These are phyloP conservation scores for Candida nemodendra DNA, from an alignment of 805 yeast genomes.

Conservation along the genomic window DNA sequence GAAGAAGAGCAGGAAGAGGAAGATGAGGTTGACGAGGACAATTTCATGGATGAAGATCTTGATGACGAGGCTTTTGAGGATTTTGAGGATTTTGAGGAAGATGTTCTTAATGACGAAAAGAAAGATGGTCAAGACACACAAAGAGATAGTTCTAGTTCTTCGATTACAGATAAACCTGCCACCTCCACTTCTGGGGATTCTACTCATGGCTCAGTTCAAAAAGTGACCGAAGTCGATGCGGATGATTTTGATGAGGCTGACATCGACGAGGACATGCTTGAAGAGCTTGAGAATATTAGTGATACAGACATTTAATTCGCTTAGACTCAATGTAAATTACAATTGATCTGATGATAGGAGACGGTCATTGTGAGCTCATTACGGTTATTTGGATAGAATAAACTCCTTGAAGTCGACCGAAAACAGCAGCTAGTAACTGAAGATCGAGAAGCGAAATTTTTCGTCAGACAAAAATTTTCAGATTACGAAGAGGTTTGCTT, in stretches of 20 bases:
- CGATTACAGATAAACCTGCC: constrained; percentile 18
- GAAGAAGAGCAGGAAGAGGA: constrained; percentile 40
- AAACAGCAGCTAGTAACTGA: too few species aligned
- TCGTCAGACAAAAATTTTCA: too few species aligned
- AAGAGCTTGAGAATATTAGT: constrained; percentile 25
- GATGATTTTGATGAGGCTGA: constrained; percentile 33
- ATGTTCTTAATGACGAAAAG: constrained; percentile 14
- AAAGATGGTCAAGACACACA: constrained; percentile 25
- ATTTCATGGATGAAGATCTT: constrained; percentile 22
- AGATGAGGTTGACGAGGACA: constrained; percentile 34
- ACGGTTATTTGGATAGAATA: too few species aligned
- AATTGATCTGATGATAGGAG: too few species aligned
- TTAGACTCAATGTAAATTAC: too few species aligned
- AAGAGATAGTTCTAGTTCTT: constrained; percentile 35
- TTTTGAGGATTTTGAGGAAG: constrained; percentile 2
- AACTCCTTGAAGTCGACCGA: too few species aligned
- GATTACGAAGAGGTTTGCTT: too few species aligned
- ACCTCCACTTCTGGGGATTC: not conserved
- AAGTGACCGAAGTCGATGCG: constrained; percentile 13
- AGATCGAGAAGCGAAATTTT: too few species aligned
- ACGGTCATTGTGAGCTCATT: too few species aligned
- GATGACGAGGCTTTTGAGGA: constrained; percentile 13
- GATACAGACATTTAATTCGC: constrained; percentile 11
- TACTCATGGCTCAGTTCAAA: not conserved
- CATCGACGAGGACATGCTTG: constrained; percentile 30